Evolutionary conservation across 768 basidiomycete species (phyloP).

Genomic region (Aureoboletus auriporus): DNA sequence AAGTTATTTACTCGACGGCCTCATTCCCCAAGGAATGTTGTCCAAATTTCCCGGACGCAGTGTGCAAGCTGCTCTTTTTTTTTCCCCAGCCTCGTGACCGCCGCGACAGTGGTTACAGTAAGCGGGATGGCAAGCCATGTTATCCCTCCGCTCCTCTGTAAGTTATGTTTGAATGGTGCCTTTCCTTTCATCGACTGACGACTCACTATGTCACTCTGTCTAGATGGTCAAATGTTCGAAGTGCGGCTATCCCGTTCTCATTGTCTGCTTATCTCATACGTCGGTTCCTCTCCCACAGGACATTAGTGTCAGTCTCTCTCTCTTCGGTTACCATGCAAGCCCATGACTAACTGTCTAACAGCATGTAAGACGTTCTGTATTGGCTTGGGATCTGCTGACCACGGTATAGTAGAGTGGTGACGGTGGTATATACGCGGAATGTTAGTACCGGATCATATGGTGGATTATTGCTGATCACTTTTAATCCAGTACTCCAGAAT

Average conservation of each 20-base stretch:
- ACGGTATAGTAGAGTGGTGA: conserved; percentile 72
- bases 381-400: conserved; percentile 10
- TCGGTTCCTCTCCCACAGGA: conserved; percentile 37
- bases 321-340: not conserved
- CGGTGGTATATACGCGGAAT: conserved; percentile 60
- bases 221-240: conserved; percentile 63
- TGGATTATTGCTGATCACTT: not conserved
- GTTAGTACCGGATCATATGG: conserved; percentile 30
- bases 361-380: conserved; percentile 29
- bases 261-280: not conserved
- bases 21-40: too few relatives aligned
- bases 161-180: conserved; percentile 14
- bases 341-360: conserved; percentile 13
- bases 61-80: too few relatives aligned
- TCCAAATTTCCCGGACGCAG: too few relatives aligned
- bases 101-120: conserved; percentile 36
- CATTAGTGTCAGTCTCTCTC: conserved; percentile 48
- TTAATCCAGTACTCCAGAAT: conserved; percentile 52
- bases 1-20: too few relatives aligned
- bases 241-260: conserved; percentile 24
- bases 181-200: not conserved
- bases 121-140: conserved; percentile 46
- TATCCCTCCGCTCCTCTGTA: conserved; percentile 52
- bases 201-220: not conserved
- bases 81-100: not conserved